A percentile compares a stretch with the other conserved stretches of the same genome.
Conservation (phyloP, 2,329 filamentous ascomycete species). For the Colletotrichum tropicale region DNA sequence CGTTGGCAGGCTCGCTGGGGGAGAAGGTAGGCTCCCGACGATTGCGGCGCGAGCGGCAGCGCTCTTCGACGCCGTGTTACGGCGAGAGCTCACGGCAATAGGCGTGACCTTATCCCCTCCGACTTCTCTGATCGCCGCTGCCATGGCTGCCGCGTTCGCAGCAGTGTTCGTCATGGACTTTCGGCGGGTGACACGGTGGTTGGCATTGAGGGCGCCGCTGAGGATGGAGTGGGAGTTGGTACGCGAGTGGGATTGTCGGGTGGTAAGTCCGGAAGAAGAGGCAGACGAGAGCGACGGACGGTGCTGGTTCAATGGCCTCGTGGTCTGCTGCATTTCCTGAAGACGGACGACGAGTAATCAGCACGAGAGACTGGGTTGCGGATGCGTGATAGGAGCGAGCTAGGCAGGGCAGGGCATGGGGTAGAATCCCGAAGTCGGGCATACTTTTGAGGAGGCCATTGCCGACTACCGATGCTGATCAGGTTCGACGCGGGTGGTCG, state of each 20-base stretch:
- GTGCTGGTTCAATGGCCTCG: conserved; percentile 70
- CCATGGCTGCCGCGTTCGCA: conserved; percentile 76
- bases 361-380: conserved; percentile 32
- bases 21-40: conserved; percentile 64
- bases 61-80: conserved; percentile 72
- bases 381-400: conserved; percentile 13
- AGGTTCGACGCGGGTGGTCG: conserved; percentile 26
- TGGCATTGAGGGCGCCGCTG: conserved; percentile 75
- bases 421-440: conserved; percentile 23
- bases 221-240: conserved; percentile 84
- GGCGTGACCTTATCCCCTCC: conserved; percentile 63
- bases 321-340: conserved; percentile 69
- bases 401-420: conserved; percentile 16
- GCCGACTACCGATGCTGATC: conserved; percentile 37
- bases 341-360: conserved; percentile 37
- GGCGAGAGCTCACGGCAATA: conserved; percentile 63
- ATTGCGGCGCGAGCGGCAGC: conserved; percentile 57
- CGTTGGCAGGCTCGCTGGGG: conserved; percentile 71
- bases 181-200: conserved; percentile 86
- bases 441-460: conserved; percentile 70
- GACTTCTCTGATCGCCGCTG: conserved; percentile 70
- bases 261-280: conserved; percentile 61
- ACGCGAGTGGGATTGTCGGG: conserved; percentile 70
- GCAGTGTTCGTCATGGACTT: conserved; percentile 87
- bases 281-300: conserved; percentile 64